A percentile compares a stretch with the other conserved stretches of the same genome.
Evolutionary conservation across 1,284 basidiomycete species (phyloP).

Genomic region (Ganoderma multipileum): DNA sequence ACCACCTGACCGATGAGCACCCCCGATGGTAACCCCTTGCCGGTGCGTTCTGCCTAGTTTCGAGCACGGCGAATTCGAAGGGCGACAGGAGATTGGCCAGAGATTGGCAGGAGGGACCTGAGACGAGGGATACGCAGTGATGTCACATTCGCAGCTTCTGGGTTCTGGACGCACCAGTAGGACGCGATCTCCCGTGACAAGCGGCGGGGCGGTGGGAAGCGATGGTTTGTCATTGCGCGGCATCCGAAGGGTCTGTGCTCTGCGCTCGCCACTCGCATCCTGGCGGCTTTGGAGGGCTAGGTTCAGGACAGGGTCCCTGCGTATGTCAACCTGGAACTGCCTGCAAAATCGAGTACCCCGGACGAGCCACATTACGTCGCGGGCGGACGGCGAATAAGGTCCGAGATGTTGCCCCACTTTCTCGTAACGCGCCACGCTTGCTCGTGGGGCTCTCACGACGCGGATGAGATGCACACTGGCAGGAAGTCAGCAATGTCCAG

Average conservation of each 20-base stretch:
- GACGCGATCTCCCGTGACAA: background rate
- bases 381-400: background rate
- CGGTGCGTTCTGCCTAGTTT: background rate
- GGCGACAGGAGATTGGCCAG: background rate
- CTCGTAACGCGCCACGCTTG: background rate
- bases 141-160: background rate
- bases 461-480: background rate
- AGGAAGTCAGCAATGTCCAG: background rate
- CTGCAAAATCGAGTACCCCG: background rate
- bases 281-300: background rate
- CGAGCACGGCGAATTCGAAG: background rate
- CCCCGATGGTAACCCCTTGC: background rate
- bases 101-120: background rate
- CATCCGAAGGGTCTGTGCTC: background rate
- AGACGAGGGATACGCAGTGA: background rate
- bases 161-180: background rate
- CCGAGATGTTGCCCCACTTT: constrained; percentile 4
- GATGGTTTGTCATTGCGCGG: background rate
- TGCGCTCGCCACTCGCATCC: too few relatives aligned
- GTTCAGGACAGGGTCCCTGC: background rate
- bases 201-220: background rate
- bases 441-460: background rate
- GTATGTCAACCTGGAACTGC: background rate
- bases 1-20: background rate
- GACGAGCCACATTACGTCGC: background rate